Base-by-base conservation (phyloP, 805 yeast species). In the Sungouiella blattae region DNA sequence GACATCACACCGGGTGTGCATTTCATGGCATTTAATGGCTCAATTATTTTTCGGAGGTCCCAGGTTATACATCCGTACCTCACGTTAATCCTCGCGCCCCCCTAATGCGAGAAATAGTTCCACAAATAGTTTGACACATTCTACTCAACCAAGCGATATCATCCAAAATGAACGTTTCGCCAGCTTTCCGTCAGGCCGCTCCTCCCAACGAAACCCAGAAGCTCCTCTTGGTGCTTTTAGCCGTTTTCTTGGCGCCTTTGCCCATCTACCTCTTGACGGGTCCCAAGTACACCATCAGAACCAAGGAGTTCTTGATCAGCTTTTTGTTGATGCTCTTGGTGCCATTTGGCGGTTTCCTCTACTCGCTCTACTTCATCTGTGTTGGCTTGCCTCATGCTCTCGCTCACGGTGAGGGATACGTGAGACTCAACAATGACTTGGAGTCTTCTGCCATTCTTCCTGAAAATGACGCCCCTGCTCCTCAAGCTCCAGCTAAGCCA, bases 161-260 rank as follows among this genome's bases (percentile, higher is more conserved):
- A n/a, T n/a, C n/a, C 26, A 20, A 13, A 4, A 34, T 28, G 33
- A 13, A 17, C 3, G 36, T 45, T 24, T 47, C 52, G 3, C 38
- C 39, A 3, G 44, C 40, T 6, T 46, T 36, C 25, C 30, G 31
- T 20, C 29, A 38, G 11, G 17, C 45, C 3, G 37, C 33, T 3
- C n/a, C 30, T 24, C 50, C 45, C 8, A 30, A 36, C 27, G 35
- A 31, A 11, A 36, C 47, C 17, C 57, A 61, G 35, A 52, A 39
- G 34, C 28, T 52, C 18, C 39, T 63, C 28, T 45, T 65, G 36
- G 55, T 52, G n/a, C 28, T 62, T 11, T 41, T 62, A 41, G 65
- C 60, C 15, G 30, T 64, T 14, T 41, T 64, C 7, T 36, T 66
- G 21, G 71, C 73, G 11, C 71, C 72, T 3, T 52, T 62, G 34